Percentiles rank a stretch among this genome's conserved stretches.
Evolutionary conservation across 768 basidiomycete species (phyloP).

Genomic region (Mycena venus): DNA sequence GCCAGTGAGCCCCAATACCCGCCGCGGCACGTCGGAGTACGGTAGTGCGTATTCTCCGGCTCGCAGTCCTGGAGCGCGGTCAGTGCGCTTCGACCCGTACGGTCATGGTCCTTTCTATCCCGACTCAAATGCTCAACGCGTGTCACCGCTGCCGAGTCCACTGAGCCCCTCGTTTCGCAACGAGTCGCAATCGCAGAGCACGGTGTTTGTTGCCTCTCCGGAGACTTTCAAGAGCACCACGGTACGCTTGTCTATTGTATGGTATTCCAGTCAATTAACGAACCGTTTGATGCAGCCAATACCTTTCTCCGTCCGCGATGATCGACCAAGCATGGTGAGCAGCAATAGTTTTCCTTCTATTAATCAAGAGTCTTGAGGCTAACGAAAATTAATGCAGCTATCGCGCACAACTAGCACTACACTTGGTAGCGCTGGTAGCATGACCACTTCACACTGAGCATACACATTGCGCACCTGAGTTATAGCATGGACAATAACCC

Average conservation of each 20-base stretch:
- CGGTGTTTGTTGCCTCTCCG: no score
- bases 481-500: not conserved
- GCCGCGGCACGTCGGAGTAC: not conserved
- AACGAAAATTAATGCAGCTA: not conserved
- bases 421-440: not conserved
- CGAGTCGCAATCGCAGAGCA: not conserved
- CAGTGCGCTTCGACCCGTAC: conserved; percentile 1
- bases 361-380: not conserved
- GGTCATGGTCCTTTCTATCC: conserved; percentile 8
- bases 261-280: no score
- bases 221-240: no score
- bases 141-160: not conserved
- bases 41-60: not conserved
- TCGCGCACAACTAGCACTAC: not conserved
- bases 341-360: not conserved
- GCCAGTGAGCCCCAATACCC: not conserved
- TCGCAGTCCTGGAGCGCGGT: not conserved
- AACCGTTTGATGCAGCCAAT: not conserved
- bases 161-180: not conserved
- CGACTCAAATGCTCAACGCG: not conserved
- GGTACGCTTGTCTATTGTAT: no score
- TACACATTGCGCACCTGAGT: not conserved
- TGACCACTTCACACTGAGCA: not conserved
- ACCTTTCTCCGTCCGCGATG: not conserved
- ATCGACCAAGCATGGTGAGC: not conserved